Conservation (phyloP, 139 green algal species). For the Zygnema circumcarinatum region DNA sequence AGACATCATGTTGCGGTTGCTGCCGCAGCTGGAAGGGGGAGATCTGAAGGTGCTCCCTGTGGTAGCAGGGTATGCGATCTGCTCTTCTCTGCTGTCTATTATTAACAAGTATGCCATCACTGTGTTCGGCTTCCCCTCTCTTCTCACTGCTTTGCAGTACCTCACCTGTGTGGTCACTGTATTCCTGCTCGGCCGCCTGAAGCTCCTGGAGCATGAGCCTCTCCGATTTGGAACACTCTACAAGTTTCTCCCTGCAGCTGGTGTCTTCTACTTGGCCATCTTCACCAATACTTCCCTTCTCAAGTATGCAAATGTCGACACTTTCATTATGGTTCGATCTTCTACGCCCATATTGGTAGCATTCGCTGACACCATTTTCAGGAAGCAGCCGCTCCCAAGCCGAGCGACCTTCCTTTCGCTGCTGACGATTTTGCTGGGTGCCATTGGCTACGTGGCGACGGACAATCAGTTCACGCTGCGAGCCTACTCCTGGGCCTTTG, state of each 20-base stretch:
- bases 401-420: slow-evolving; percentile 41
- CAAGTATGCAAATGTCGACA: slow-evolving; percentile 62
- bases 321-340: slow-evolving; percentile 60
- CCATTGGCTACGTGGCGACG: slow-evolving; percentile 57
- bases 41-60: slow-evolving; percentile 37
- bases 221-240: slow-evolving; percentile 30
- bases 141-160: slow-evolving; percentile 56
- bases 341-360: slow-evolving; percentile 59
- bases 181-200: slow-evolving; percentile 29
- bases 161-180: slow-evolving; percentile 37
- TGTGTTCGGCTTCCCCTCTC: slow-evolving; percentile 47
- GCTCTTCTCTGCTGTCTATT: slow-evolving; percentile 50
- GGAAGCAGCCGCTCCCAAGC: slow-evolving; percentile 44
- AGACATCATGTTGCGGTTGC: no score
- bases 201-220: slow-evolving; percentile 42
- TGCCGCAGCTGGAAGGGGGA: background rate
- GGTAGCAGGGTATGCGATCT: slow-evolving; percentile 51
- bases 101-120: slow-evolving; percentile 59
- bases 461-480: slow-evolving; percentile 45
- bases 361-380: slow-evolving; percentile 53
- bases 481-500: slow-evolving; percentile 59
- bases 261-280: slow-evolving; percentile 62
- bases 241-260: slow-evolving; percentile 47
- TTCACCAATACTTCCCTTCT: slow-evolving; percentile 61
- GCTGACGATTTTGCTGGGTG: slow-evolving; percentile 47